Base-by-base conservation (phyloP, 2,329 filamentous ascomycete genomes). In the Xylaria sp. region DNA sequence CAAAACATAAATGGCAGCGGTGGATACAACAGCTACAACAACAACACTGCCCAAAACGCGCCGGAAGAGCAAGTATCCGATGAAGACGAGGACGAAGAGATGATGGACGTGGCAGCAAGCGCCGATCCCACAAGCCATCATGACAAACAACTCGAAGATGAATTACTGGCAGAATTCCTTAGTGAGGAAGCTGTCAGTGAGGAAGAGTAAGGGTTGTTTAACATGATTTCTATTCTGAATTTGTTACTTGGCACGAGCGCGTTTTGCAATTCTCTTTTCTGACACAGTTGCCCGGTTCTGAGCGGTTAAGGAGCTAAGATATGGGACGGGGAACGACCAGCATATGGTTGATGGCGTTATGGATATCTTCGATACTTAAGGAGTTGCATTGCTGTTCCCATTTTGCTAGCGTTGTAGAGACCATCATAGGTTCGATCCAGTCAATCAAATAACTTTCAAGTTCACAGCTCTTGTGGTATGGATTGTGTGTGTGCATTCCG, bases 51-150 rank as follows among this genome's bases (percentile, higher is more conserved):
- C 57, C 66, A 66, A 7, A 57, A 51, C 30, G 55, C 60, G 47
- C 64, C 71, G 42, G 65, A 67, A 30, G 70, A 75, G 54, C 54
- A 61, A 30, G 62, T 63, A 30, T 66, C 68, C 7, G 65, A 65
- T 37, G 65, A 67, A 2, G 64, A 70, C 55, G 71, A 72, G n/a
- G 71, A 74, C 11, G 70, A 75, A 11, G 70, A 73, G 49, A 71
- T 73, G 67, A 68, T 70, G 50, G 72, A 72, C 46, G 66, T 68
- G 16, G 67, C 62, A 11, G 66, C 68, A 16, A 69, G 69, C 18
- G 61, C 56, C 11, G 72, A 72, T 57, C 67, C 63, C 23, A 60
- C 65, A 2, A 59, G 59, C 11, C 53, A 69, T 30, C 72, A 70
- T 54, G 69, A 66, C n/a, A 63, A 67, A 13, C 71, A 72, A 52